These are phyloP conservation scores for Fusarium cyanostomum DNA, from an alignment of 2,329 filamentous ascomycete species.

Conservation along the genomic window DNA sequence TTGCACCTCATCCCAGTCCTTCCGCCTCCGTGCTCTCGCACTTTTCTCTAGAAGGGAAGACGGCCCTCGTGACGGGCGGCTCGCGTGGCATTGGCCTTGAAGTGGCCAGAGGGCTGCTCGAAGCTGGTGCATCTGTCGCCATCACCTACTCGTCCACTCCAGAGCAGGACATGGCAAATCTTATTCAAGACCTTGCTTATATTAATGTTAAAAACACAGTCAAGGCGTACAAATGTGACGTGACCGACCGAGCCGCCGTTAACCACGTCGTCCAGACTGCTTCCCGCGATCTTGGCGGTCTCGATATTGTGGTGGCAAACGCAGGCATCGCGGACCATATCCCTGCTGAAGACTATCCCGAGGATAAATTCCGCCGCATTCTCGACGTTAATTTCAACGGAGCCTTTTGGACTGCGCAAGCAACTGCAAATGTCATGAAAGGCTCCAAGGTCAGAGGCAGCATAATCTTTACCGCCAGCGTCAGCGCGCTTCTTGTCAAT, in stretches of 20 bases:
- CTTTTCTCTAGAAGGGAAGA: conserved; percentile 51
- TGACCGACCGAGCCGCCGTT: conserved; percentile 44
- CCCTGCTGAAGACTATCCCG: conserved; percentile 52
- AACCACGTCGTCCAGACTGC: conserved; percentile 42
- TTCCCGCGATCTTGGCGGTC: conserved; percentile 49
- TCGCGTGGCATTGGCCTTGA: conserved; percentile 62
- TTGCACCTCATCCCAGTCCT: conserved; percentile 32
- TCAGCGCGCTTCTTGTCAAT: conserved; percentile 53
- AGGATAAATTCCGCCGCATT: conserved; percentile 50
- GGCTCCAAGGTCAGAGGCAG: conserved; percentile 46
- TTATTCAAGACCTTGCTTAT: conserved; percentile 15
- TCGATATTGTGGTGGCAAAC: conserved; percentile 55
- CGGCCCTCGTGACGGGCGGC: conserved; percentile 61
- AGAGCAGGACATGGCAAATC: conserved; percentile 14
- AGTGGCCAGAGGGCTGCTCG: conserved; percentile 31
- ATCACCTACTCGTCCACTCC: conserved; percentile 32
- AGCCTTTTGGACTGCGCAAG: conserved; percentile 55
- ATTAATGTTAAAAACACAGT: conserved; percentile 26
- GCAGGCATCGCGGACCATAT: conserved; percentile 52
- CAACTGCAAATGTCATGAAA: conserved; percentile 50
- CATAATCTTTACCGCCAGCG: conserved; percentile 54
- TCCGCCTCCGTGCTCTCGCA: conserved; percentile 35
- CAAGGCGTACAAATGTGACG: conserved; percentile 52
- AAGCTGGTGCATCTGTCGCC: conserved; percentile 38
- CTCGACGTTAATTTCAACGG: conserved; percentile 54